phyloP scores from a whole-genome alignment of 495 filamentous ascomycete genomes.

The Xylaria bambusicola region DNA sequence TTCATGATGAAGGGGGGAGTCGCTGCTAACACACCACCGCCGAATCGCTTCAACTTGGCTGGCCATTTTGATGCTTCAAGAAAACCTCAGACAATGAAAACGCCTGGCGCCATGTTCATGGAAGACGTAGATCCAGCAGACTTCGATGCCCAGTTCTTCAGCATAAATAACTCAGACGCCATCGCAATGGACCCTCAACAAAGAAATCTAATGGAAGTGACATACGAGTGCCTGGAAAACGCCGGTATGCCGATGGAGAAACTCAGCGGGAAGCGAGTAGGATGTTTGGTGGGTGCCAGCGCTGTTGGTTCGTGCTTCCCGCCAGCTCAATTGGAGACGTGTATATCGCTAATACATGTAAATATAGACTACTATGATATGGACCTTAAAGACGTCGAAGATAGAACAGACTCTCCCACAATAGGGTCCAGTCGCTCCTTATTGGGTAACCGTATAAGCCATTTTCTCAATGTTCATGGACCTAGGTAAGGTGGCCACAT shows the following conservation, averaged over 20 bases:
- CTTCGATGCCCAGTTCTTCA: slow-evolving; percentile 83
- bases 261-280: slow-evolving; percentile 67
- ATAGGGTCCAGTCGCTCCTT: slow-evolving; percentile 12
- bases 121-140: slow-evolving; percentile 56
- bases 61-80: slow-evolving; percentile 56
- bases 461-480: slow-evolving; percentile 21
- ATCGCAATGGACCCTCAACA: slow-evolving; percentile 80
- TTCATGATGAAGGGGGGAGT: slow-evolving; percentile 55
- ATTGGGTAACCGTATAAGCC: slow-evolving; percentile 22
- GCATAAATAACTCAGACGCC: slow-evolving; percentile 66
- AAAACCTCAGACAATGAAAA: slow-evolving; percentile 69
- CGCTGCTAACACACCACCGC: slow-evolving; percentile 55
- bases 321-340: too few relatives aligned
- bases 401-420: not conserved
- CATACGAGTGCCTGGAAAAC: slow-evolving; percentile 81
- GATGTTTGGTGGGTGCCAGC: slow-evolving; percentile 76
- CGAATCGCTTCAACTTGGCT: slow-evolving; percentile 58
- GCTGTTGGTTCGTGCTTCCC: slow-evolving; percentile 65
- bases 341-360: too few relatives aligned
- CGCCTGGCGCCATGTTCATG: slow-evolving; percentile 28
- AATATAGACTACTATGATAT: not conserved
- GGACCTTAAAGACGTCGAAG: slow-evolving; percentile 7
- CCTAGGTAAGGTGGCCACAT: not conserved
- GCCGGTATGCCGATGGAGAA: slow-evolving; percentile 75
- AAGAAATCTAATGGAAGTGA: slow-evolving; percentile 70